Conservation (phyloP, 257 asterid genomes). For the Solanum chilense region DNA sequence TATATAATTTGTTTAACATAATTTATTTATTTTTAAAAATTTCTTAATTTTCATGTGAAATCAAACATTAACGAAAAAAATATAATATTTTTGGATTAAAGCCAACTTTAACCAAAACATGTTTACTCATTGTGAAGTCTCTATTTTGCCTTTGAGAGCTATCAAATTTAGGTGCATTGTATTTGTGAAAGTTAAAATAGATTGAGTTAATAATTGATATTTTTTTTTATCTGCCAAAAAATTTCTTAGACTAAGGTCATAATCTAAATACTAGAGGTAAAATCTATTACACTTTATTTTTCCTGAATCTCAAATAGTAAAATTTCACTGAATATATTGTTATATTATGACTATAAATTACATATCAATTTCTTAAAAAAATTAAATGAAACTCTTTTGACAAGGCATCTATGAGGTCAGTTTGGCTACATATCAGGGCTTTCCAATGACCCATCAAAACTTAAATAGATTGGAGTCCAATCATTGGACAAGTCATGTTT, state of each 20-base stretch:
- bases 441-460: neutral
- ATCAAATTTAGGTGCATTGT: neutral
- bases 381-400: neutral
- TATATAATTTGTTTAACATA: too few relatives aligned
- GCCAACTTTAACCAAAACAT: neutral
- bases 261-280: too few relatives aligned
- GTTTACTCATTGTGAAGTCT: neutral
- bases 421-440: neutral
- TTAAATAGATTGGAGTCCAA: neutral
- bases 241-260: too few relatives aligned
- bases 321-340: too few relatives aligned
- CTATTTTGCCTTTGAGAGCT: neutral
- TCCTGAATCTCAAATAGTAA: fast-evolving
- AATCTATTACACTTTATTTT: too few relatives aligned
- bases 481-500: neutral
- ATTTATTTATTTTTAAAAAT: too few relatives aligned
- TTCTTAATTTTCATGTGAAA: too few relatives aligned
- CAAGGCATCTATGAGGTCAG: neutral
- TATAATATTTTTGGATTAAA: neutral
- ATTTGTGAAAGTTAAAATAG: neutral
- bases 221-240: too few relatives aligned
- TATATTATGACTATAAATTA: neutral
- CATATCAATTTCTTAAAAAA: too few relatives aligned
- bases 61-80: too few relatives aligned
- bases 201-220: neutral